These are phyloP conservation scores for Trapa incisa DNA, from an alignment of 345 rosid species.

Conservation along the genomic window DNA sequence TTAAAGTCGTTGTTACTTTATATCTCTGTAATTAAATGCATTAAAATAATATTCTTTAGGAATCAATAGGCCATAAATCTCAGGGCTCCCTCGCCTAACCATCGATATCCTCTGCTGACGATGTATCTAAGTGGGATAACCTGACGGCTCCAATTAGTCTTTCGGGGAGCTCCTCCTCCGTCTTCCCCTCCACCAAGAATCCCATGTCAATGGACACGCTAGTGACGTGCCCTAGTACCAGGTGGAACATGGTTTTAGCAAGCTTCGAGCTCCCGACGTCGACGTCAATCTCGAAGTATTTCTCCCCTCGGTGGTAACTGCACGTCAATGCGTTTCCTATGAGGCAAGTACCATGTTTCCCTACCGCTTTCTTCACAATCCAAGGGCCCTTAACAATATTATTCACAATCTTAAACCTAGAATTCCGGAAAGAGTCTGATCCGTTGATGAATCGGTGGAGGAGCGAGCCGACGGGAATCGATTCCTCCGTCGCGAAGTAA, in stretches of 20 bases:
- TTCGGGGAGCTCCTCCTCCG: slow-evolving; percentile 81
- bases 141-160: slow-evolving; percentile 69
- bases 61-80: no score
- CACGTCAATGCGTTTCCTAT: slow-evolving; percentile 78
- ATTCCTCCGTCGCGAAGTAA: slow-evolving; percentile 72
- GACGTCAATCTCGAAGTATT: slow-evolving; percentile 81
- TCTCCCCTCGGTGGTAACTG: slow-evolving; percentile 61
- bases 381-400: slow-evolving; percentile 91
- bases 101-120: slow-evolving; percentile 51
- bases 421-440: slow-evolving; percentile 61
- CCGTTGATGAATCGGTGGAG: slow-evolving; percentile 66
- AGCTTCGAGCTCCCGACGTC: slow-evolving; percentile 68
- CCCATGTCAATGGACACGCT: slow-evolving; percentile 84
- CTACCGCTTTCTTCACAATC: slow-evolving; percentile 71
- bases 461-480: slow-evolving; percentile 46
- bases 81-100: neutral
- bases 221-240: slow-evolving; percentile 69
- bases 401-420: slow-evolving; percentile 82
- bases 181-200: slow-evolving; percentile 64
- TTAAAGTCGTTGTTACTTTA: no score
- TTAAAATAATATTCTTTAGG: no score
- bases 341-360: slow-evolving; percentile 68
- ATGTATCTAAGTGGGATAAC: slow-evolving; percentile 85
- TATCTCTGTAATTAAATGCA: no score
- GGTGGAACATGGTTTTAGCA: slow-evolving; percentile 57